These are phyloP conservation scores for Trypanosoma caninum DNA, from an alignment of 208 protist genomes.

Conservation along the genomic window DNA sequence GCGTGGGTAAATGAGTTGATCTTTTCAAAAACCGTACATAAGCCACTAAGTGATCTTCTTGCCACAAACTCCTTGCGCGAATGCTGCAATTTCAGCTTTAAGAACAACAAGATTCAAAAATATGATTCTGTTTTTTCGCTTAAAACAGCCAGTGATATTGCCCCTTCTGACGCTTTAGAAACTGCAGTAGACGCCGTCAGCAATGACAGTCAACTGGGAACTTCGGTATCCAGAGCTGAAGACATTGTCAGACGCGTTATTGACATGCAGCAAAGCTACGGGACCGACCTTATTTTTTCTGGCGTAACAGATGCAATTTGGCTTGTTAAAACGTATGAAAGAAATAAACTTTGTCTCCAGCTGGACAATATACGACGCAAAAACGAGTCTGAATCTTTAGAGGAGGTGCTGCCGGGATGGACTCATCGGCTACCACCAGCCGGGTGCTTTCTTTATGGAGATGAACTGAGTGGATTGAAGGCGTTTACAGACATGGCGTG, in stretches of 20 bases:
- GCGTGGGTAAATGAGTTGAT: slow-evolving; percentile 59
- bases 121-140: not conserved
- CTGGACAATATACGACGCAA: slow-evolving; percentile 17
- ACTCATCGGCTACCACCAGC: slow-evolving; percentile 67
- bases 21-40: slow-evolving; percentile 18
- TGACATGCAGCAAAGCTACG: slow-evolving; percentile 4
- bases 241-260: slow-evolving; percentile 7
- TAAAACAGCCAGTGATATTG: not conserved
- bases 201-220: not conserved
- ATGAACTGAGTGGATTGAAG: slow-evolving; percentile 69
- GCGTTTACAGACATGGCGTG: slow-evolving; percentile 49
- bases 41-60: slow-evolving; percentile 22
- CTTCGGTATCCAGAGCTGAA: not conserved
- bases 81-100: slow-evolving; percentile 14
- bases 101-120: not conserved
- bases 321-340: slow-evolving; percentile 14
- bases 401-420: slow-evolving; percentile 66
- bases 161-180: not conserved
- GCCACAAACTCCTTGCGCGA: slow-evolving; percentile 16
- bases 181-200: not conserved
- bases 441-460: slow-evolving; percentile 71
- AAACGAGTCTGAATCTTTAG: slow-evolving; percentile 12
- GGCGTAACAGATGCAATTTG: slow-evolving; percentile 11
- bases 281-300: slow-evolving; percentile 5
- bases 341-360: not conserved